Evolutionary conservation across 176 grass and related monocot species (phyloP), one percentile per base, ranked within the genome.

Genomic region (Musa itinerans): DNA sequence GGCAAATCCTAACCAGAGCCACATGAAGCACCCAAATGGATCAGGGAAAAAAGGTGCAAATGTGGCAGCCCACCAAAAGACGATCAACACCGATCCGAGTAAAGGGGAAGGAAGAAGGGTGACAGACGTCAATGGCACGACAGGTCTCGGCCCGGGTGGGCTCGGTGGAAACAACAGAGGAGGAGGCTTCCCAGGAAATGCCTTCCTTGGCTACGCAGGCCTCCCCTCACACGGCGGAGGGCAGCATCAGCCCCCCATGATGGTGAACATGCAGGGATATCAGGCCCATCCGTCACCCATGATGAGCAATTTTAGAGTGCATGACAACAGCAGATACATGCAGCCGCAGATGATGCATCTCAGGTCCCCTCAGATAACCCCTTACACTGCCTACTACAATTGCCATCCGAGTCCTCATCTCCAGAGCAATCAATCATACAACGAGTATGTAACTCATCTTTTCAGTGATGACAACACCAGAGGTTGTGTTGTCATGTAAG

Each of bases 321-420:
- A 52, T 1, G 63, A 76, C 56, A 65, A 63, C 54, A 27, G 71
- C 54, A 27, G 71, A 26, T 73, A 20, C 20, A 23, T 59, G 73
- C 74, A 65, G n/a, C 75, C 59, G 5, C 75, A 77, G 75, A 77
- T 97, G 94, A 91, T 98, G 94, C 91, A 93, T 81, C 84, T 90
- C 59, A 81, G 88, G 73, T 91, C 94, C 75, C 88, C 90, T 25
- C 94, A 93, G 86, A 88, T 93, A 69, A 78, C 85, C 64, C 88
- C 94, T 9, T 93, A 98, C 86, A 86, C 94, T 29, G 94, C 65
- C 61, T 78, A 82, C 74, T 76, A 74, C 53, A 54, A 27, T 7
- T 57, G 49, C 23, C n/a, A 76, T 12, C 58, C 74, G 10, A 64
- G n/a, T 76, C 74, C 76, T 8, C 16, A 65, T n/a, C 54, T n/a